phyloP scores from a whole-genome alignment of 148 eudicot species.

The Rhododendron vialii region DNA sequence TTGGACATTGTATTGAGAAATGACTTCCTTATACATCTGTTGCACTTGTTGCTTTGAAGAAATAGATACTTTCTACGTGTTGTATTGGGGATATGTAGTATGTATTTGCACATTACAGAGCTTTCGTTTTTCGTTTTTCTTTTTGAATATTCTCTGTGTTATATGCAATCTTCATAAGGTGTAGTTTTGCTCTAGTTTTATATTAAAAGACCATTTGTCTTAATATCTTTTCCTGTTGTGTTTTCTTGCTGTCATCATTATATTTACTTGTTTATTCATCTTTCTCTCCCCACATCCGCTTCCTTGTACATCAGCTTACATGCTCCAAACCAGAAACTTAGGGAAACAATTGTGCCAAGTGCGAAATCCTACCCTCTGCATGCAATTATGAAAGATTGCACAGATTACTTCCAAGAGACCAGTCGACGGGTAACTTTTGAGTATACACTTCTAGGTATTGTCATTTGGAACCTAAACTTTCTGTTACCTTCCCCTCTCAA shows the following conservation, averaged over 20 bases:
- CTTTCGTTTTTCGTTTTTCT: neutral
- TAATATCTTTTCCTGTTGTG: neutral
- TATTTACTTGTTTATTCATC: neutral
- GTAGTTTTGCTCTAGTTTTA: neutral
- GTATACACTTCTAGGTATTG: constrained; percentile 90
- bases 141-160: neutral
- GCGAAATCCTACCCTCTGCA: constrained; percentile 93
- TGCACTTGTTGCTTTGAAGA: neutral
- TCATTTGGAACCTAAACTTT: constrained; percentile 5
- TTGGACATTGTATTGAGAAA: neutral
- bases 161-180: neutral
- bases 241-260: neutral
- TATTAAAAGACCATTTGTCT: neutral
- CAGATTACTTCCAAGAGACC: constrained; percentile 85
- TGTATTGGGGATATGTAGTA: neutral
- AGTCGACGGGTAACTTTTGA: constrained; percentile 91
- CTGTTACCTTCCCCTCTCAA: neutral
- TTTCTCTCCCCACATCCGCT: neutral
- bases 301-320: constrained; percentile 65
- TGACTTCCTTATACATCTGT: neutral
- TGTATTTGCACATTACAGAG: neutral
- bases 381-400: constrained; percentile 93
- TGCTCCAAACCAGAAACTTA: constrained; percentile 95
- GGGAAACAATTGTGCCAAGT: constrained; percentile 95
- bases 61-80: neutral